A percentile compares a stretch with the other conserved stretches of the same genome.
Evolutionary conservation across 2,329 filamentous ascomycete genomes (phyloP).

Genomic region (Sporothrix phasma): DNA sequence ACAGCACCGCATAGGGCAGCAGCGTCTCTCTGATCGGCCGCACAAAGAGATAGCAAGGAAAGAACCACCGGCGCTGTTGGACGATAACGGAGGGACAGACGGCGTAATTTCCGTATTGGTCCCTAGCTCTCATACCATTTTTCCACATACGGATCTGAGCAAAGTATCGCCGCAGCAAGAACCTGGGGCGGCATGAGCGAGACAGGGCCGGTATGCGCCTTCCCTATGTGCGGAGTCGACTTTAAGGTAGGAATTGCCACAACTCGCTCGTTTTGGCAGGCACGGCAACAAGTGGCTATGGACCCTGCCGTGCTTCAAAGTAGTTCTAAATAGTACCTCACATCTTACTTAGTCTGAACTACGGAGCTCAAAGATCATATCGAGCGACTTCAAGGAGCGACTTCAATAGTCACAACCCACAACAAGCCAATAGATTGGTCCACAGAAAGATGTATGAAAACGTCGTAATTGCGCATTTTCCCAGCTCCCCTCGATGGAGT

Average conservation of each 20-base stretch:
- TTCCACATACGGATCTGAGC: not conserved
- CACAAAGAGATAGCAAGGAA: not conserved
- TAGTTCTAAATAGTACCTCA: too few relatives aligned
- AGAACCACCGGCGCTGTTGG: not conserved
- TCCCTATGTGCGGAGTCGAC: not conserved
- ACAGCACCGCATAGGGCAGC: not conserved
- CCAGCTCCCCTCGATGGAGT: too few relatives aligned
- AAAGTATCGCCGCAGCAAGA: not conserved
- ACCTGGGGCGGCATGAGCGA: not conserved
- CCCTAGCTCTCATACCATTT: not conserved
- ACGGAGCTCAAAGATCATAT: too few relatives aligned
- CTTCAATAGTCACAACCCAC: too few relatives aligned
- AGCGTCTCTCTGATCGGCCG: not conserved
- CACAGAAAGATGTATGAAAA: too few relatives aligned
- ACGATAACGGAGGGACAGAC: slow-evolving; percentile 5
- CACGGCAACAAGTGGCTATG: too few relatives aligned
- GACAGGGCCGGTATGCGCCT: not conserved
- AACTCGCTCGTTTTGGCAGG: not conserved
- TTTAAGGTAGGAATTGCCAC: not conserved
- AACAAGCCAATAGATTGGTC: too few relatives aligned
- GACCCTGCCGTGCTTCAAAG: too few relatives aligned
- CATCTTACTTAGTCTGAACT: too few relatives aligned
- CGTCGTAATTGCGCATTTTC: too few relatives aligned
- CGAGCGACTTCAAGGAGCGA: too few relatives aligned
- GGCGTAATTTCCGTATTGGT: slow-evolving; percentile 9